Evolutionary conservation across 225 moss, liverwort and hornwort species (phyloP).

Genomic region (Pseudisothecium myosuroides): DNA sequence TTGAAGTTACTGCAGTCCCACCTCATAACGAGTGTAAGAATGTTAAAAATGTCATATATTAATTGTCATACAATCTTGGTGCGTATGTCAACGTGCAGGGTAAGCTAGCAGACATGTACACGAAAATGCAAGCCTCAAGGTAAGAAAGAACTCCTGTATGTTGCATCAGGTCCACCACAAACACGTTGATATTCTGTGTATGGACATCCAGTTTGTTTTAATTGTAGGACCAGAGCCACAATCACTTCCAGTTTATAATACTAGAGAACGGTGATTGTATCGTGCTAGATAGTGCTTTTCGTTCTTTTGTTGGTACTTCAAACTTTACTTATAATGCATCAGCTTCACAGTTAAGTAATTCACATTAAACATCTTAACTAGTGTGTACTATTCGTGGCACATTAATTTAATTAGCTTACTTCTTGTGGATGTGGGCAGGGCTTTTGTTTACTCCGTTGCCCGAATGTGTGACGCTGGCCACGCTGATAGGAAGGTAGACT

Average conservation of each 20-base stretch:
- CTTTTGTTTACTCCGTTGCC: constrained; percentile 93
- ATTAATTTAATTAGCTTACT: neutral
- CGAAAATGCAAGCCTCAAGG: constrained; percentile 94
- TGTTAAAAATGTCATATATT: neutral
- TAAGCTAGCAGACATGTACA: constrained; percentile 97
- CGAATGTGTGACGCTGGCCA: constrained; percentile 73
- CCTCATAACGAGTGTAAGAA: neutral
- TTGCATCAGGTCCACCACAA: neutral
- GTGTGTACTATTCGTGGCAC: neutral
- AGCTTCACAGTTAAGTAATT: neutral
- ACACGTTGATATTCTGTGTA: neutral
- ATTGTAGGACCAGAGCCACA: neutral
- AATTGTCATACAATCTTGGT: neutral
- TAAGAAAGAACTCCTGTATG: constrained; percentile 3
- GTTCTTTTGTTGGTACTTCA: neutral
- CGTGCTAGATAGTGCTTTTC: neutral
- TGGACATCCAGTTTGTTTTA: neutral
- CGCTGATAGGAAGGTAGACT: constrained; percentile 68
- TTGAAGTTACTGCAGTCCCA: neutral
- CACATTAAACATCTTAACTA: neutral
- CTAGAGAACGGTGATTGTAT: neutral
- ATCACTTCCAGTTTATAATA: neutral
- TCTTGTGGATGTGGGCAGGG: constrained; percentile 35
- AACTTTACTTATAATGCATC: neutral
- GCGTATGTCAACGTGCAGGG: constrained; percentile 47